Evolutionary conservation across 768 basidiomycete genomes (phyloP), one percentile per base, ranked within the genome.

Genomic region (Phylloporus arenicola): DNA sequence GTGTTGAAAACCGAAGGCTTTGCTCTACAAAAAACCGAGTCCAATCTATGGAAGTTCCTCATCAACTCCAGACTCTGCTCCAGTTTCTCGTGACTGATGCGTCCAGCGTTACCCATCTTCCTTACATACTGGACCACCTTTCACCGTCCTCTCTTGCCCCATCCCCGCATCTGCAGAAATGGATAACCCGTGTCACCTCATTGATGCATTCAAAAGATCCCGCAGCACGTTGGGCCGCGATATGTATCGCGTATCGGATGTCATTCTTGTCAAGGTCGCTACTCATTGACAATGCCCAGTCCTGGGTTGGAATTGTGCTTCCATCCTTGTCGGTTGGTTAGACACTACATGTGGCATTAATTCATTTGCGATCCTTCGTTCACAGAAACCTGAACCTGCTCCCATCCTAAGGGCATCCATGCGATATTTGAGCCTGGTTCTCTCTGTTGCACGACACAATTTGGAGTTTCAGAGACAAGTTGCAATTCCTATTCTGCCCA

Each of bases 401-500:
- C 81, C 86, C 24, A 73, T 73, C 10, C 50, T 82, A 34, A 86
- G 81, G 63, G 83, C 81, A 4, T 72, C 81, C 12, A 76, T 88
- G n/a, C 75, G 82, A 40, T 79, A 91, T 16, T 59, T 88, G 43
- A 66, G 77, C 37, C 68, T 75, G 19, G 75, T 92, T 4, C 86
- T 90, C 60, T 77, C 75, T 24, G 71, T 70, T 46, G 80, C 83
- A 2, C 68, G 69, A 20, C 78, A 81, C 62, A 71, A 79, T n/a
- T 72, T 82, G 27, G 90, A 92, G 65, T 92, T 90, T 65, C 87
- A 91, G 62, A 75, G 91, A 61, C 89, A 92, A 65, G 72, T 90
- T 4, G 79, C 78, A 31, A 72, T 75, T 5, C 89, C 91, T 2
- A 82, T 82, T 58, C 74, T 90, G 22, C 75, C 83, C 16, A 92